Base-by-base conservation (phyloP, 1,284 basidiomycete species). In the Coniophora puteana region DNA sequence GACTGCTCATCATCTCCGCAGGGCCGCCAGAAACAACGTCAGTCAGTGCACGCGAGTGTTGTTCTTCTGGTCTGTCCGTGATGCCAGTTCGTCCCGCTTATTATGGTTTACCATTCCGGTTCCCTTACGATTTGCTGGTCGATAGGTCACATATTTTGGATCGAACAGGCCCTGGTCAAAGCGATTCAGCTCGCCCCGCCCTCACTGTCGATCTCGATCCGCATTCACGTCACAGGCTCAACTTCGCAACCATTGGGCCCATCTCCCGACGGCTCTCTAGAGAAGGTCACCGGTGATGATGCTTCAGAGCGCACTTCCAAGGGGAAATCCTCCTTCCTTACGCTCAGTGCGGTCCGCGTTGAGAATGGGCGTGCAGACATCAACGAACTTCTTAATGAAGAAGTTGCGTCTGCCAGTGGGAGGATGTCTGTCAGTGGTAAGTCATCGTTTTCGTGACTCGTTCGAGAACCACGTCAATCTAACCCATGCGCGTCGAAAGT, bases 51-150 rank as follows among this genome's bases (percentile, higher is more conserved):
- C 50, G 46, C 52, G 38, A 30, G 46, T 74, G 13, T 49, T 69
- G 1, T 72, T 73, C 47, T 48, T 72, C 13, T 76, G 74, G 74
- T 55, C 63, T 1, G 61, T 72, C 26, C 65, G 71, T 10, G 57
- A 23, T 18, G 5, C 12, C 23, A 24, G 33, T 35, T 13, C 17
- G 20, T 25, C 32, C 22, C 22, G 25, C 10, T 20, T 38, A 1
- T 10, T 8, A 10, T 33, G 4, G n/a, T 23, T 8, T 14, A 16
- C 8, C 21, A 14, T 20, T 20, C 10, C 28, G 21, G 21, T 11
- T 40, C 25, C n/a, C n/a, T n/a, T n/a, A n/a, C 35, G 14, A 36
- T 29, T 23, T 14, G 12, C 3, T 25, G 20, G 14, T 27, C 18
- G 12, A 40, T 23, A 71, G 67, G 55, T 10, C 65, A 73, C 40